phyloP scores from a whole-genome alignment of 441 rosid genomes.

The Isatis lusitanica region DNA sequence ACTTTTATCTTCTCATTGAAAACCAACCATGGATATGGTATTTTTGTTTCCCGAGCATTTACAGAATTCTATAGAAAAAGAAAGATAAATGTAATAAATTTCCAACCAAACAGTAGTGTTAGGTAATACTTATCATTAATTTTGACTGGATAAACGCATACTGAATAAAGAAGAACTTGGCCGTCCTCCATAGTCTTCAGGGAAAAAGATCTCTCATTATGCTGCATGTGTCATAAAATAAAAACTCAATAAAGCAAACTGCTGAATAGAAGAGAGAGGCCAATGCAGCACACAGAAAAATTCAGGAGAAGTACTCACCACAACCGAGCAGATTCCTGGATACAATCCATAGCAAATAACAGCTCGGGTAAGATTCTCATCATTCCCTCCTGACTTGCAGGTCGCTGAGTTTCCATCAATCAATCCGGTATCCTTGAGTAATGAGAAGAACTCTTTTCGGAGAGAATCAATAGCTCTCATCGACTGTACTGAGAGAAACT shows the following conservation, averaged over 20 bases:
- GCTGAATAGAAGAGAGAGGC: slow-evolving; percentile 3
- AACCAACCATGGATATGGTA: slow-evolving; percentile 90
- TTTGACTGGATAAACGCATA: slow-evolving; percentile 37
- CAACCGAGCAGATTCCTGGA: slow-evolving; percentile 82
- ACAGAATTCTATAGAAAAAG: slow-evolving; percentile 64
- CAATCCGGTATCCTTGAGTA: slow-evolving; percentile 75
- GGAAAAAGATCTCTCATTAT: slow-evolving; percentile 73
- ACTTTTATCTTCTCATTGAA: slow-evolving; percentile 97
- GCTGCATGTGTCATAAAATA: slow-evolving; percentile 43
- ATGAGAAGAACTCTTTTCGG: slow-evolving; percentile 70
- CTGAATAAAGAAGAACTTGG: slow-evolving; percentile 77
- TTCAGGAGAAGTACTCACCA: slow-evolving; percentile 57
- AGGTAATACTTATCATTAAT: background rate
- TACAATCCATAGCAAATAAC: slow-evolving; percentile 83
- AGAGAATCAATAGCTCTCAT: slow-evolving; percentile 91
- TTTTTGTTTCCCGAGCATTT: slow-evolving; percentile 72
- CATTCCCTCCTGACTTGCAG: slow-evolving; percentile 56
- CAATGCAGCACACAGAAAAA: background rate
- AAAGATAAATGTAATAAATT: slow-evolving; percentile 4
- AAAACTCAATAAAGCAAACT: slow-evolving; percentile 16
- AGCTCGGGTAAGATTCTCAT: slow-evolving; percentile 65
- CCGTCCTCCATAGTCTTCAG: slow-evolving; percentile 97
- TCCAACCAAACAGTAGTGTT: slow-evolving; percentile 15
- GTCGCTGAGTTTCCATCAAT: slow-evolving; percentile 56
- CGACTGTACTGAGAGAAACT: slow-evolving; percentile 78